phyloP scores from a whole-genome alignment of 1,284 basidiomycete genomes.

The Ganoderma leucocontextum region DNA sequence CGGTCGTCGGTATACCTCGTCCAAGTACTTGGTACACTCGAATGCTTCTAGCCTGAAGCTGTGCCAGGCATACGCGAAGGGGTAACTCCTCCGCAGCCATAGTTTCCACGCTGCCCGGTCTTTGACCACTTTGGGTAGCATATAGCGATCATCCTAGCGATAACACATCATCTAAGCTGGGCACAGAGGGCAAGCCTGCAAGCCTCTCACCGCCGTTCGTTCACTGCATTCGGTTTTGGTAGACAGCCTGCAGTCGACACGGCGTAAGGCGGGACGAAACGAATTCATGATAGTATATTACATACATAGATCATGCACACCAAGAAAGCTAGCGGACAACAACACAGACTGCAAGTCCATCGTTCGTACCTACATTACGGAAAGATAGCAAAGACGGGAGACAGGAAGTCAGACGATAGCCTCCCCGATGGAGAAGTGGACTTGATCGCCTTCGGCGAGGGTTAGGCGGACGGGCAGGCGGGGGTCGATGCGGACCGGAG shows the following conservation, averaged over 20 bases:
- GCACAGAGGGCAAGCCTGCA: background rate
- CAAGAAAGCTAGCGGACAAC: constrained; percentile 30
- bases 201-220: background rate
- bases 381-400: constrained; percentile 9
- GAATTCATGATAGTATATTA: constrained; percentile 12
- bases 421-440: constrained; percentile 80
- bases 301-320: constrained; percentile 27
- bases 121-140: background rate
- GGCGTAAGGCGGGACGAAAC: background rate
- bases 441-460: constrained; percentile 80
- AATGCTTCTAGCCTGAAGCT: background rate
- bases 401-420: constrained; percentile 39
- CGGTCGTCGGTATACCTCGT: background rate
- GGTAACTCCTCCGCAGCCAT: background rate
- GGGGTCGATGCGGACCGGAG: constrained; percentile 81
- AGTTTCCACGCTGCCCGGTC: background rate
- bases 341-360: constrained; percentile 33
- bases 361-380: constrained; percentile 15
- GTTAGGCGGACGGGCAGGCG: constrained; percentile 77
- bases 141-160: background rate
- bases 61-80: background rate
- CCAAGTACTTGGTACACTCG: background rate
- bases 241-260: background rate
- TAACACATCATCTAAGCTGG: background rate
- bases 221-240: background rate